Conservation (phyloP, 192 early-diverging fungal genomes). For the Jimgerdemannia flammicorona region DNA sequence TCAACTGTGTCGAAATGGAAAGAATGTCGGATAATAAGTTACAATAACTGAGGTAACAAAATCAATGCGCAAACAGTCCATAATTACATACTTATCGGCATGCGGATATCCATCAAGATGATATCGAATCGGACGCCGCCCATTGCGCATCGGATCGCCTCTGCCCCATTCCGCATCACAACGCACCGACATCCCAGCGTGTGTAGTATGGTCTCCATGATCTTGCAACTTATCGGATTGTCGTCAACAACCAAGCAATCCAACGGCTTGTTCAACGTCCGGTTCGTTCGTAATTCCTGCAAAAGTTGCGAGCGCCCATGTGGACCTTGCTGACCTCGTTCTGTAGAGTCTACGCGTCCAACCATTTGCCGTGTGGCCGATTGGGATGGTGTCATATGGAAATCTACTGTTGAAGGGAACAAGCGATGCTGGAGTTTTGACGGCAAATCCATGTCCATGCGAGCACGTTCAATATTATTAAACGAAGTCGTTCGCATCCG, state of each 20-base stretch:
- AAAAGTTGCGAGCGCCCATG: too few relatives aligned
- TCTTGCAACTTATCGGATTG: slow-evolving; percentile 85
- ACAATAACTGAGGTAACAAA: neutral
- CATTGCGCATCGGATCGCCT: slow-evolving; percentile 86
- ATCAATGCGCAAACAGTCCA: neutral
- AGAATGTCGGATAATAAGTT: neutral
- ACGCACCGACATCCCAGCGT: slow-evolving; percentile 77
- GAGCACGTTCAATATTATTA: neutral
- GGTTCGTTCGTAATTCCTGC: neutral
- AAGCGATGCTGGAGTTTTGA: neutral
- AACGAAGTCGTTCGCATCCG: neutral
- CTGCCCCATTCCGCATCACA: slow-evolving; percentile 84
- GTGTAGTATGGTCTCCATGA: slow-evolving; percentile 85
- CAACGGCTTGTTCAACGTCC: slow-evolving; percentile 14
- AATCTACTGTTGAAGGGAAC: neutral
- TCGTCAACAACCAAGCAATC: slow-evolving; percentile 85
- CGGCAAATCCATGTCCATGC: neutral
- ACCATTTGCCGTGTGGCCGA: neutral
- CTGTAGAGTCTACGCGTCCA: neutral
- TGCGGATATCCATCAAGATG: slow-evolving; percentile 91
- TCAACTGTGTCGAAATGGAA: slow-evolving; percentile 58
- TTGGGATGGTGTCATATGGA: neutral
- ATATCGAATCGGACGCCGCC: slow-evolving; percentile 87
- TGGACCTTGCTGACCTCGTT: neutral
- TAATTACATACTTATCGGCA: slow-evolving; percentile 81